These are phyloP conservation scores for Boletus tomentosulus DNA, from an alignment of 768 basidiomycete species.

Conservation along the genomic window DNA sequence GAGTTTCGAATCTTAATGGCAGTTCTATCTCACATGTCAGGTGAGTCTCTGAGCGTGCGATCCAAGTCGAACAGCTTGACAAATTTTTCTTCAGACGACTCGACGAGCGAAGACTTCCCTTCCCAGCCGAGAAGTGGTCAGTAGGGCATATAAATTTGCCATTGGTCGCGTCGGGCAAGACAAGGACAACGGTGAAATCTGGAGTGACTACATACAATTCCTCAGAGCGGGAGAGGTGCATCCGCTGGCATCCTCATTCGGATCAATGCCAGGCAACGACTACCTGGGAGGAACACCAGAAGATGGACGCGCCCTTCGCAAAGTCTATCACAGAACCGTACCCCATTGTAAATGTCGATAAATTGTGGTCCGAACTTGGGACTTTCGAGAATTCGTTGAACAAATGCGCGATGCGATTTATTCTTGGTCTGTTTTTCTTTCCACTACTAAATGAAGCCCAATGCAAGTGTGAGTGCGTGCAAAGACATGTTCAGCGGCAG, in stretches of 20 bases:
- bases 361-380: slow-evolving; percentile 93
- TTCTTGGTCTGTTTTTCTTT: neutral
- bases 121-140: slow-evolving; percentile 68
- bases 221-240: slow-evolving; percentile 74
- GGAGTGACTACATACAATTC: slow-evolving; percentile 92
- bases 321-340: slow-evolving; percentile 89
- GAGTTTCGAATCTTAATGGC: slow-evolving; percentile 43
- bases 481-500: no score
- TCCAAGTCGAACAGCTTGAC: slow-evolving; percentile 7
- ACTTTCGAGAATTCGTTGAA: slow-evolving; percentile 87
- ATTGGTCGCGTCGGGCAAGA: slow-evolving; percentile 87
- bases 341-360: slow-evolving; percentile 92
- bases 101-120: slow-evolving; percentile 51
- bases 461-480: no score
- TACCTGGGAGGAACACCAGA: slow-evolving; percentile 95
- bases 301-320: slow-evolving; percentile 85
- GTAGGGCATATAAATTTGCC: slow-evolving; percentile 91
- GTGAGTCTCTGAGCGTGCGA: slow-evolving; percentile 39
- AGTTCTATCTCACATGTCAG: slow-evolving; percentile 92
- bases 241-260: neutral
- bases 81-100: slow-evolving; percentile 42
- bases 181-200: slow-evolving; percentile 87
- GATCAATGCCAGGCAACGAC: slow-evolving; percentile 49
- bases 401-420: slow-evolving; percentile 63
- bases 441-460: slow-evolving; percentile 8